These are phyloP conservation scores for Alnus rubra DNA, from an alignment of 306 rosid genomes.

Conservation along the genomic window DNA sequence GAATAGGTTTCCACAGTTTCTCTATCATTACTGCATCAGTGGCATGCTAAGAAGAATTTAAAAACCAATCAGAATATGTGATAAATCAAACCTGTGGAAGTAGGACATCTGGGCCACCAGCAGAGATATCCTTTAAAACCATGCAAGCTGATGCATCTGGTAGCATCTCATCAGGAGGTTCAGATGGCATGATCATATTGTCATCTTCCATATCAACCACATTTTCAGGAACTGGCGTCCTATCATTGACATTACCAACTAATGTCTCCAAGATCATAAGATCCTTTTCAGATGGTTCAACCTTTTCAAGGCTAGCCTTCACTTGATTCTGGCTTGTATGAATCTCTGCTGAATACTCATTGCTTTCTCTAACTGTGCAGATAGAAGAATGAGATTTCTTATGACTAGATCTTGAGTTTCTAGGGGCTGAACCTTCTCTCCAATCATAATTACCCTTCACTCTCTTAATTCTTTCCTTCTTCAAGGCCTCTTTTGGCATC, in stretches of 20 bases:
- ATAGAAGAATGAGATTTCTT: slow-evolving; percentile 56
- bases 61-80: slow-evolving; percentile 7
- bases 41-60: neutral
- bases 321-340: slow-evolving; percentile 40
- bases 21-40: neutral
- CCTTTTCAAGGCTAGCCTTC: slow-evolving; percentile 33
- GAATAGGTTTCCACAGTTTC: neutral
- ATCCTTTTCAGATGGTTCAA: slow-evolving; percentile 36
- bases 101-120: slow-evolving; percentile 38
- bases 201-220: slow-evolving; percentile 28
- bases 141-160: slow-evolving; percentile 40
- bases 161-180: slow-evolving; percentile 38
- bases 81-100: slow-evolving; percentile 55
- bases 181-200: slow-evolving; percentile 30
- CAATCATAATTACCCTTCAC: slow-evolving; percentile 36
- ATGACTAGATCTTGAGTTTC: slow-evolving; percentile 53
- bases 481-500: slow-evolving; percentile 49
- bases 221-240: slow-evolving; percentile 35
- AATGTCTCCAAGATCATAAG: slow-evolving; percentile 33
- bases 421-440: slow-evolving; percentile 38
- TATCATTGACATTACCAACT: slow-evolving; percentile 28
- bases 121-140: slow-evolving; percentile 25
- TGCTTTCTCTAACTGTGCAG: slow-evolving; percentile 42
- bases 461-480: slow-evolving; percentile 49
- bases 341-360: slow-evolving; percentile 41